Evolutionary conservation across 2,329 filamentous ascomycete species (phyloP).

Genomic region (Pleoardoris graminearum): DNA sequence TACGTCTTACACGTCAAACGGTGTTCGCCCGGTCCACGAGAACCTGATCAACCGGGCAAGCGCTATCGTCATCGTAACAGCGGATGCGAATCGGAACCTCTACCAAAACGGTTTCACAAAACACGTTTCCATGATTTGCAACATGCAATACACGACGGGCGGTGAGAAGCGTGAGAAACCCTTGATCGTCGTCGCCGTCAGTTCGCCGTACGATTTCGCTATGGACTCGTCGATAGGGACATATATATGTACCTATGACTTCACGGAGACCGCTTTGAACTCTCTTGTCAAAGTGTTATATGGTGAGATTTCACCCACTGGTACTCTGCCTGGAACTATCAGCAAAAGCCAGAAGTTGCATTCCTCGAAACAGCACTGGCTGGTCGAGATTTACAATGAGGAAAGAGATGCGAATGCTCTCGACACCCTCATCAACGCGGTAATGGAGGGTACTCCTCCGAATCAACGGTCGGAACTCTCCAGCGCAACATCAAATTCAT

Average conservation of each 20-base stretch:
- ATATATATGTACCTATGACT: constrained; percentile 95
- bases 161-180: constrained; percentile 79
- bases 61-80: constrained; percentile 87
- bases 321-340: constrained; percentile 69
- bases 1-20: constrained; percentile 93
- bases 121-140: constrained; percentile 94
- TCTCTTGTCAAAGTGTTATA: constrained; percentile 83
- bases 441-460: constrained; percentile 68
- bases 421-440: constrained; percentile 71
- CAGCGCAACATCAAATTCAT: constrained; percentile 71
- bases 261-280: constrained; percentile 87
- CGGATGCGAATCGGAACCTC: constrained; percentile 89
- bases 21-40: constrained; percentile 88
- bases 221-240: constrained; percentile 89
- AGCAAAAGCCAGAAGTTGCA: constrained; percentile 84
- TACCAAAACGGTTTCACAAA: constrained; percentile 96
- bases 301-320: constrained; percentile 67
- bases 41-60: constrained; percentile 87
- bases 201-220: constrained; percentile 94
- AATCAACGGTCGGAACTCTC: constrained; percentile 70
- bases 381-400: constrained; percentile 85
- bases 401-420: constrained; percentile 74
- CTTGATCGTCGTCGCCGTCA: constrained; percentile 87
- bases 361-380: constrained; percentile 92
- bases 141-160: constrained; percentile 70